Evolutionary conservation across 192 early-diverging fungal genomes (phyloP).

Genomic region (Coemansia furcata): DNA sequence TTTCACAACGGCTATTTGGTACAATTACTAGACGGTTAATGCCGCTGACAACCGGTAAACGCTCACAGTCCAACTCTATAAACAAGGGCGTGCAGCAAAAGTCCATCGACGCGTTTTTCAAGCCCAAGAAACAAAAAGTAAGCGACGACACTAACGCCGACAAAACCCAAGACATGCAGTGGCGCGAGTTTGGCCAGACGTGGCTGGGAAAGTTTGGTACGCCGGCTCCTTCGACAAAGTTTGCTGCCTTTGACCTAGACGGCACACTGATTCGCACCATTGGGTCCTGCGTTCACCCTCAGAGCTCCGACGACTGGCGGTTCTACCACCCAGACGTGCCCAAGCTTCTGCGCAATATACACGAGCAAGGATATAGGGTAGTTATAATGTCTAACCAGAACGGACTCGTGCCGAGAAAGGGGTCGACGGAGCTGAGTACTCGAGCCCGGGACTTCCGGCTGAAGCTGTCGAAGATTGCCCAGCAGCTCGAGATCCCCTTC

Average conservation of each 20-base stretch:
- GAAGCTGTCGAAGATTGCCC: constrained; percentile 74
- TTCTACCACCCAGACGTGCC: constrained; percentile 65
- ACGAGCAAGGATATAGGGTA: constrained; percentile 59
- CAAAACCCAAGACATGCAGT: constrained; percentile 14
- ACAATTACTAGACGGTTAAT: neutral
- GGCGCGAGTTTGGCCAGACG: constrained; percentile 35
- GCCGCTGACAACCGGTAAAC: neutral
- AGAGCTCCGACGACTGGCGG: constrained; percentile 77
- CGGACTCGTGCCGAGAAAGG: constrained; percentile 18
- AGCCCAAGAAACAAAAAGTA: neutral
- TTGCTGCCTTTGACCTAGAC: constrained; percentile 62
- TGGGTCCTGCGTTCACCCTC: constrained; percentile 61
- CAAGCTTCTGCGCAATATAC: constrained; percentile 56
- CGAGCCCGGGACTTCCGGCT: constrained; percentile 40
- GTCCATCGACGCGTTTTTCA: constrained; percentile 19
- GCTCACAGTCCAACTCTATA: neutral
- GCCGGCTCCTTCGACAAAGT: constrained; percentile 30
- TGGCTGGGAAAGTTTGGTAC: constrained; percentile 42
- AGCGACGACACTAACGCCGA: neutral
- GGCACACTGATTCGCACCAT: constrained; percentile 69
- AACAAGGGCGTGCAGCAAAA: constrained; percentile 12
- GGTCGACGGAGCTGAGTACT: constrained; percentile 15
- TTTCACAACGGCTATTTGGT: neutral
- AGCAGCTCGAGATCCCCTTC: constrained; percentile 71
- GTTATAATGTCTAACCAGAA: constrained; percentile 40